Conservation (phyloP, 2,329 filamentous ascomycete genomes). For the Leptographium flavum region DNA sequence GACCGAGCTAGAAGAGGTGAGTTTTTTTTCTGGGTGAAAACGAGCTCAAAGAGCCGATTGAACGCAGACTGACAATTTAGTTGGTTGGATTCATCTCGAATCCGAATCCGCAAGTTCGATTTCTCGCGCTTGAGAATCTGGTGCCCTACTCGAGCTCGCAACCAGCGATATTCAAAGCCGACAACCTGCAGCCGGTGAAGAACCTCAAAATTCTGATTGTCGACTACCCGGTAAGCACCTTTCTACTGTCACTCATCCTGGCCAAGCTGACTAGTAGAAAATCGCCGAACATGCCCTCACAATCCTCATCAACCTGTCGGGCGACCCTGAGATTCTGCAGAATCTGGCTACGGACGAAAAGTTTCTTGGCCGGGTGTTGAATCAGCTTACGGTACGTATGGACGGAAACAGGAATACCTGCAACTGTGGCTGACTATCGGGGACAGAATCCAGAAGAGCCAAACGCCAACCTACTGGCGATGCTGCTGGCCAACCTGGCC, state of each 20-base stretch:
- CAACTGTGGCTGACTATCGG: background rate
- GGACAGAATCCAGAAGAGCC: constrained; percentile 48
- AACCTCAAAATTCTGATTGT: constrained; percentile 77
- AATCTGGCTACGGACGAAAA: constrained; percentile 61
- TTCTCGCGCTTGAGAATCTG: constrained; percentile 72
- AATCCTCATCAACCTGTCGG: constrained; percentile 76
- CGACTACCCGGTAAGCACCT: constrained; percentile 57
- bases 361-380: constrained; percentile 62
- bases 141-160: constrained; percentile 67
- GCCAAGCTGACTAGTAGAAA: constrained; percentile 33
- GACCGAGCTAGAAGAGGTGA: constrained; percentile 62
- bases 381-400: constrained; percentile 58
- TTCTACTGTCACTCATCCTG: background rate
- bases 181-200: constrained; percentile 63
- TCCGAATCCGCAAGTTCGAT: constrained; percentile 79
- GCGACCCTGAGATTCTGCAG: constrained; percentile 62
- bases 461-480: constrained; percentile 73
- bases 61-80: constrained; percentile 25
- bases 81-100: constrained; percentile 88
- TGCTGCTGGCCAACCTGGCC: constrained; percentile 83
- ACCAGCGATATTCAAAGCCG: constrained; percentile 69
- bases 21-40: too few species aligned
- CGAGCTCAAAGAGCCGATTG: too few species aligned
- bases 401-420: background rate
- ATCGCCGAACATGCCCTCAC: constrained; percentile 89